phyloP scores from a whole-genome alignment of 2,329 filamentous ascomycete species.

The Fusarium praegraminearum region DNA sequence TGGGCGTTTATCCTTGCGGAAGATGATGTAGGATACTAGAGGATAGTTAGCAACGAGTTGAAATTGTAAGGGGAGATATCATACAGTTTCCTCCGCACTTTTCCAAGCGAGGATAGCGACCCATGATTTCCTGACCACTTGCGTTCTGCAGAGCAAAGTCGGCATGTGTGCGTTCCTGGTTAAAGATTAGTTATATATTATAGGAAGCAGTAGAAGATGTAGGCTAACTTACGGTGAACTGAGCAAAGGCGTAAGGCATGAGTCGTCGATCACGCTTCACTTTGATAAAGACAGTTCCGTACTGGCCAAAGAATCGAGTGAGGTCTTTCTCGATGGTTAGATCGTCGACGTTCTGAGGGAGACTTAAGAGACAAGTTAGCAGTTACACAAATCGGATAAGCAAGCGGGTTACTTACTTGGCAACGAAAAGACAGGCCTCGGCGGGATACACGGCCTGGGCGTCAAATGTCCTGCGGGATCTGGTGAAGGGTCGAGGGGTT shows the following conservation, averaged over 20 bases:
- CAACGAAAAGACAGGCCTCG: constrained; percentile 72
- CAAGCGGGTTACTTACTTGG: constrained; percentile 65
- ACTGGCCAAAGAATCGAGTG: constrained; percentile 64
- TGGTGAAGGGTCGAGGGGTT: background rate
- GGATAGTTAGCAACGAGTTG: constrained; percentile 40
- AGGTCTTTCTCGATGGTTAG: constrained; percentile 64
- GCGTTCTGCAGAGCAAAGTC: constrained; percentile 61
- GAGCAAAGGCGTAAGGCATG: constrained; percentile 74
- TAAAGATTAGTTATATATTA: constrained; percentile 41
- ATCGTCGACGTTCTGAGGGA: constrained; percentile 64
- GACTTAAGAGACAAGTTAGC: constrained; percentile 53
- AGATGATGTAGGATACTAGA: constrained; percentile 64
- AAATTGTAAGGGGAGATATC: constrained; percentile 39
- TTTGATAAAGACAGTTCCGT: constrained; percentile 71
- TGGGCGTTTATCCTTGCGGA: constrained; percentile 50
- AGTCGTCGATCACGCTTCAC: constrained; percentile 68
- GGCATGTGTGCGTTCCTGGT: constrained; percentile 63
- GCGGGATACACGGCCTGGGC: constrained; percentile 66
- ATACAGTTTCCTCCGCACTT: constrained; percentile 69
- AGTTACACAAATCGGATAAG: too few species aligned
- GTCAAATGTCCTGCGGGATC: constrained; percentile 51
- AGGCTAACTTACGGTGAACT: constrained; percentile 66
- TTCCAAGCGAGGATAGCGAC: constrained; percentile 70
- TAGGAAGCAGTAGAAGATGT: background rate
- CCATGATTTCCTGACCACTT: constrained; percentile 63